A percentile compares a stretch with the other conserved stretches of the same genome.
Evolutionary conservation across 2,329 filamentous ascomycete genomes (phyloP).

Genomic region (Exophiala xenobiotica): DNA sequence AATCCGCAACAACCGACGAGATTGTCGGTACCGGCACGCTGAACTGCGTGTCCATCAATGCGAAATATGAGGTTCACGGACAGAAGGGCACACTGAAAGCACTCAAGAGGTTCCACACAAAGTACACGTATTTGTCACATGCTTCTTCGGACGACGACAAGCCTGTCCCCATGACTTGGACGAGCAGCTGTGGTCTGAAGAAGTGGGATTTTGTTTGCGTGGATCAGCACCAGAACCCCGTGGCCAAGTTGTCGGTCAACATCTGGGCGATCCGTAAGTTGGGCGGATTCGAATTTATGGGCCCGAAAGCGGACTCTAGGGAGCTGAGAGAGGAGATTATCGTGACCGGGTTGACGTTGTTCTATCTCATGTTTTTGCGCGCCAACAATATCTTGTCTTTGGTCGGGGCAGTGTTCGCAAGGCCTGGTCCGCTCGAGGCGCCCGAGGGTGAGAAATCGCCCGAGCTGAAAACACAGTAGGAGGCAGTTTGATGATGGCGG

Average conservation of each 20-base stretch:
- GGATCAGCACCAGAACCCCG: slow-evolving; percentile 33
- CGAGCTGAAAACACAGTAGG: not conserved
- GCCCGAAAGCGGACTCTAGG: not conserved
- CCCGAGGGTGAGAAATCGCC: not conserved
- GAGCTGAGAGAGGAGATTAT: slow-evolving; percentile 35
- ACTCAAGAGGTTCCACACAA: slow-evolving; percentile 32
- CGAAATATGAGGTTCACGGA: slow-evolving; percentile 33
- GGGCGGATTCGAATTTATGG: slow-evolving; percentile 33
- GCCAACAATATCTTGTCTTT: slow-evolving; percentile 30
- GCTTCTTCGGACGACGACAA: slow-evolving; percentile 26
- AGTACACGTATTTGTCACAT: slow-evolving; percentile 34
- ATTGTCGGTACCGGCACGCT: slow-evolving; percentile 31
- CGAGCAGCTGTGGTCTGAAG: slow-evolving; percentile 31
- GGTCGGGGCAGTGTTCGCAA: slow-evolving; percentile 31
- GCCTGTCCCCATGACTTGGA: slow-evolving; percentile 34
- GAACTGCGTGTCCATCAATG: slow-evolving; percentile 32
- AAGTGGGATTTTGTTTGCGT: slow-evolving; percentile 37
- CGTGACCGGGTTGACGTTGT: slow-evolving; percentile 34
- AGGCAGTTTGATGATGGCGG: not conserved
- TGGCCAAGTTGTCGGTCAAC: slow-evolving; percentile 33
- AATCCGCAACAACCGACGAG: slow-evolving; percentile 12
- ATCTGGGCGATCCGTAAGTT: slow-evolving; percentile 32
- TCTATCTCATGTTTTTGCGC: slow-evolving; percentile 32
- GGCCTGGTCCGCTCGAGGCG: slow-evolving; percentile 25
- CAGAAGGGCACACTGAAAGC: slow-evolving; percentile 30